These are phyloP conservation scores for Glycyrrhiza uralensis DNA, from an alignment of 306 rosid species.

Conservation along the genomic window DNA sequence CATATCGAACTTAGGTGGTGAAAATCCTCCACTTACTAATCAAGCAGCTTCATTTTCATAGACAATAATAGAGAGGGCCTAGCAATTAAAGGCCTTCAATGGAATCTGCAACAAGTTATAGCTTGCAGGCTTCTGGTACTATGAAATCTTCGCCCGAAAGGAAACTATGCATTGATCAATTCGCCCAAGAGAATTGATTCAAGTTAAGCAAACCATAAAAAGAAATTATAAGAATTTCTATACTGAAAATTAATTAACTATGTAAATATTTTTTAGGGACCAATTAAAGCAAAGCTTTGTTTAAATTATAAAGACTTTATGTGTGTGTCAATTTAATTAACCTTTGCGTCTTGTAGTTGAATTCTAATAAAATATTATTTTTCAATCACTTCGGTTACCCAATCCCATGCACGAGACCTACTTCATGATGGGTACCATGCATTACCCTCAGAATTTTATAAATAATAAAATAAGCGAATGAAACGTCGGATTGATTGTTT, in stretches of 20 bases:
- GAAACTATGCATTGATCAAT: slow-evolving; percentile 60
- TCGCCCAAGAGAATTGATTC: slow-evolving; percentile 40
- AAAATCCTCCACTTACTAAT: slow-evolving; percentile 2
- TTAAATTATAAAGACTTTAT: too few species aligned
- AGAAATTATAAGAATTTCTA: too few species aligned
- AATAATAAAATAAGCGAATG: not conserved
- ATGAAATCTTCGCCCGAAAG: slow-evolving; percentile 54
- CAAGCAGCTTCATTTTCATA: slow-evolving; percentile 18
- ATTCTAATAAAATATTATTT: slow-evolving; percentile 23
- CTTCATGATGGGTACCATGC: slow-evolving; percentile 38
- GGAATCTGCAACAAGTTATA: slow-evolving; percentile 64
- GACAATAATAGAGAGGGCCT: slow-evolving; percentile 64
- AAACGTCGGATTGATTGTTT: not conserved
- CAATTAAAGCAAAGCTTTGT: too few species aligned
- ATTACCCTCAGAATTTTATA: not conserved
- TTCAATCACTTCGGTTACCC: slow-evolving; percentile 2
- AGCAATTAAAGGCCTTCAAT: slow-evolving; percentile 60
- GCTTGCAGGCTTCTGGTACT: slow-evolving; percentile 51
- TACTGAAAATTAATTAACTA: too few species aligned
- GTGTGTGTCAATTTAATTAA: slow-evolving; percentile 1
- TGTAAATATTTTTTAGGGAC: too few species aligned
- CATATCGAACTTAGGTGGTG: slow-evolving; percentile 8
- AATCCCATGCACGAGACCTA: slow-evolving; percentile 43
- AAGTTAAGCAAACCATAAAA: not conserved
- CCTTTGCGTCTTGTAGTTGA: slow-evolving; percentile 26